Percentiles rank a stretch among this genome's conserved stretches.
Conservation (phyloP, 495 filamentous ascomycete species). For the Rhypophila decipiens region DNA sequence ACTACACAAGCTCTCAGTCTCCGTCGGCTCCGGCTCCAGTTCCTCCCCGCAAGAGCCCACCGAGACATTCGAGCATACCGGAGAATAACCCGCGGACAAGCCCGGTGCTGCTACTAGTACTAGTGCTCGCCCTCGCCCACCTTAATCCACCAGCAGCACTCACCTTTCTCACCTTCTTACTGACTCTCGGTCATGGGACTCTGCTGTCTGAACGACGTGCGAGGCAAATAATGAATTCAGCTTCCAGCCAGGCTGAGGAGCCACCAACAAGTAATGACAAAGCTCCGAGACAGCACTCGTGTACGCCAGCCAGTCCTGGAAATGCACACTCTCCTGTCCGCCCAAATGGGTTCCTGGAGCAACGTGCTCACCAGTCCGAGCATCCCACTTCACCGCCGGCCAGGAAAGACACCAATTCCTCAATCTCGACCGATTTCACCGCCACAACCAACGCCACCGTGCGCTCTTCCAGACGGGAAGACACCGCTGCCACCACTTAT, state of each 20-base stretch:
- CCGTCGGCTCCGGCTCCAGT: neutral
- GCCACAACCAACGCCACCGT: conserved; percentile 28
- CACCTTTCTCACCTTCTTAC: too few relatives aligned
- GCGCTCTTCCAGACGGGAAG: conserved; percentile 30
- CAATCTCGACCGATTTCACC: conserved; percentile 38
- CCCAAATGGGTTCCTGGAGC: conserved; percentile 8
- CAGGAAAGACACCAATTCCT: conserved; percentile 44
- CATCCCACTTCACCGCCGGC: conserved; percentile 31
- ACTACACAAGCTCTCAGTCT: neutral
- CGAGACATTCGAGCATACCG: neutral
- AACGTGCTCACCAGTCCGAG: conserved; percentile 25
- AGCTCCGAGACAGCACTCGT: conserved; percentile 25
- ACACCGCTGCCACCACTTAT: conserved; percentile 36
- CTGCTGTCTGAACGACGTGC: conserved; percentile 10
- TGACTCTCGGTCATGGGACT: conserved; percentile 21
- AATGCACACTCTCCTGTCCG: neutral
- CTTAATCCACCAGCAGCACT: too few relatives aligned
- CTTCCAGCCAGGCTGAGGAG: conserved; percentile 37
- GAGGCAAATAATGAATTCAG: conserved; percentile 35
- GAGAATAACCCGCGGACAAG: too few relatives aligned
- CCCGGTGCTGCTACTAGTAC: too few relatives aligned
- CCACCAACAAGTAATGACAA: conserved; percentile 36
- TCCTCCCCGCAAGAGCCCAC: neutral
- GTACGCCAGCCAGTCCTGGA: conserved; percentile 11
- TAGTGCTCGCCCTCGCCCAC: too few relatives aligned